Conservation (phyloP, 2,329 filamentous ascomycete species). For the Aspergillus brasiliensis region DNA sequence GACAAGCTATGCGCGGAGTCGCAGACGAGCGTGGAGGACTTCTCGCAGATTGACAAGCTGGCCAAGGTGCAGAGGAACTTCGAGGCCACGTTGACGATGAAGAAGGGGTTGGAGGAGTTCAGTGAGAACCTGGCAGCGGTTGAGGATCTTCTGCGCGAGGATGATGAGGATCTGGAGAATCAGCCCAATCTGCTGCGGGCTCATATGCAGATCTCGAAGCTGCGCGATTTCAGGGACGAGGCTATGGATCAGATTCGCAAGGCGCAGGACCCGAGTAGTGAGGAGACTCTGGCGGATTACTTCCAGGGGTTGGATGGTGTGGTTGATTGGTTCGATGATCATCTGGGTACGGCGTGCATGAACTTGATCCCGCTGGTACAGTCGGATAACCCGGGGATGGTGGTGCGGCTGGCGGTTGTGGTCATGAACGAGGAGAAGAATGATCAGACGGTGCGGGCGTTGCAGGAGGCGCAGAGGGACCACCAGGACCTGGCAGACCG, state of each 20-base stretch:
- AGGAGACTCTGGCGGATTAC: slow-evolving; percentile 84
- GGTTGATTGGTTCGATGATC: slow-evolving; percentile 93
- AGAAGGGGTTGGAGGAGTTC: slow-evolving; percentile 84
- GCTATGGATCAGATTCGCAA: slow-evolving; percentile 94
- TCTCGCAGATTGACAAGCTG: slow-evolving; percentile 73
- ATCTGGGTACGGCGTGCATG: slow-evolving; percentile 83
- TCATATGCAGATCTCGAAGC: slow-evolving; percentile 87
- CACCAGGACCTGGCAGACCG: slow-evolving; percentile 91
- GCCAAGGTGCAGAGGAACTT: slow-evolving; percentile 79
- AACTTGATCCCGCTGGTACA: slow-evolving; percentile 88
- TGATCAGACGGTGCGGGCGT: slow-evolving; percentile 83
- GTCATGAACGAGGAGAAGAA: slow-evolving; percentile 97
- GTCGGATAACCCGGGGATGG: slow-evolving; percentile 81
- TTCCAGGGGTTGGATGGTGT: slow-evolving; percentile 84
- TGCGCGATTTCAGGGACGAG: slow-evolving; percentile 92
- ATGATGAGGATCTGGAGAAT: slow-evolving; percentile 82
- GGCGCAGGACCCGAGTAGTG: slow-evolving; percentile 70
- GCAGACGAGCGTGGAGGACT: slow-evolving; percentile 96
- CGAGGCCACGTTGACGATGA: slow-evolving; percentile 90
- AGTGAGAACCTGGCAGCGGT: slow-evolving; percentile 74
- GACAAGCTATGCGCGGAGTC: slow-evolving; percentile 96
- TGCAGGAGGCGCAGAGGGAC: slow-evolving; percentile 93
- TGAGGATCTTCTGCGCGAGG: slow-evolving; percentile 76
- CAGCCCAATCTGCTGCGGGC: slow-evolving; percentile 89
- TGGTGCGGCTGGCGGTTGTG: slow-evolving; percentile 87